A percentile compares a stretch with the other conserved stretches of the same genome.
Evolutionary conservation across 257 asterid genomes (phyloP).

Genomic region (Fraxinus pennsylvanica): DNA sequence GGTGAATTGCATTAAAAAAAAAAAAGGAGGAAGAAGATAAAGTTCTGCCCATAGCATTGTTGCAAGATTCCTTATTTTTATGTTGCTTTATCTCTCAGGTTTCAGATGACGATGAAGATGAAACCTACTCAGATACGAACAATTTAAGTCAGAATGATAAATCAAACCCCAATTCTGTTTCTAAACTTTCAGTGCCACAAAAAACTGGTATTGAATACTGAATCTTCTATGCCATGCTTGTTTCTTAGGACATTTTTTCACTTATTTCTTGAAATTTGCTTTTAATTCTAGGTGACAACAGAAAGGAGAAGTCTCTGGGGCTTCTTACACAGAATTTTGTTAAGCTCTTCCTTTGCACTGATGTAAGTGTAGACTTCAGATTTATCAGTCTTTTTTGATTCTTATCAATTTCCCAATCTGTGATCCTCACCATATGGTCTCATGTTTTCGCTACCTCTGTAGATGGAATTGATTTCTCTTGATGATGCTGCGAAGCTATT

Average conservation of each 20-base stretch:
- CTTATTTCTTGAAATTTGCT: not conserved
- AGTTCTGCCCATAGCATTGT: not conserved
- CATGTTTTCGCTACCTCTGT: conserved; percentile 1
- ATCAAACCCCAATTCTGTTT: conserved; percentile 43
- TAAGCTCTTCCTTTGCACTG: conserved; percentile 87
- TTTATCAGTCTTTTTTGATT: not conserved
- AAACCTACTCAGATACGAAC: conserved; percentile 46
- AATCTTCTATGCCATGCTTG: not conserved
- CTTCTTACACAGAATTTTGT: conserved; percentile 93
- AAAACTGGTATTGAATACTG: conserved; percentile 42
- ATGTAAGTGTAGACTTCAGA: conserved; percentile 48
- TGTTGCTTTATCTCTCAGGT: conserved; percentile 32
- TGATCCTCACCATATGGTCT: conserved; percentile 9
- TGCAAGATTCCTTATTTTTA: too few relatives aligned
- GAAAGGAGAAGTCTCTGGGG: conserved; percentile 92
- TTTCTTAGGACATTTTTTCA: not conserved
- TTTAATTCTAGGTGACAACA: conserved; percentile 51
- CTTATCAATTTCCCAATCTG: not conserved
- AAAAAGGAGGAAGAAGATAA: not conserved
- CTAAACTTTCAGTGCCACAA: conserved; percentile 36
- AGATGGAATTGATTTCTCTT: conserved; percentile 93
- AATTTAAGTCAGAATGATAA: conserved; percentile 52
- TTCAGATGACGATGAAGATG: conserved; percentile 88
- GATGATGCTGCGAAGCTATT: conserved; percentile 94
- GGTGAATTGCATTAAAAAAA: not conserved